These are phyloP conservation scores for Aspergillus ochraceus DNA, from an alignment of 2,329 filamentous ascomycete genomes.

Conservation along the genomic window DNA sequence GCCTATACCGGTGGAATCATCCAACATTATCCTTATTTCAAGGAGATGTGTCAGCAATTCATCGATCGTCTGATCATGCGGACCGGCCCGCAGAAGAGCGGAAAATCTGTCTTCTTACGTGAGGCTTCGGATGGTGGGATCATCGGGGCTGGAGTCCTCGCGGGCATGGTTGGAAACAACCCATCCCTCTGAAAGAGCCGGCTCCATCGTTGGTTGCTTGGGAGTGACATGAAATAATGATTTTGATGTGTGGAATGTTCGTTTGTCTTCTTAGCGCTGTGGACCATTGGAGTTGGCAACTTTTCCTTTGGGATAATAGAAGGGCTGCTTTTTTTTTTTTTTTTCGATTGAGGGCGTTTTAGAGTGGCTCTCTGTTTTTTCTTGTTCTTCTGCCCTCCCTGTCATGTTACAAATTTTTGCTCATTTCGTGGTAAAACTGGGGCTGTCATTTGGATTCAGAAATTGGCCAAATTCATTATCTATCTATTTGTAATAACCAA, in stretches of 20 bases:
- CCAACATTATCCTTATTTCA: constrained; percentile 73
- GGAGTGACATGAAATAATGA: constrained; percentile 10
- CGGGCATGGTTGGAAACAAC: constrained; percentile 45
- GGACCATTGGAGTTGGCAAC: constrained; percentile 4
- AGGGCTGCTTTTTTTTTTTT: constrained; percentile 1
- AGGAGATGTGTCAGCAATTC: constrained; percentile 67
- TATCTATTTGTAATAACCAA: not conserved
- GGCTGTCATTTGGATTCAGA: not conserved
- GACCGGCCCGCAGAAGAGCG: constrained; percentile 45
- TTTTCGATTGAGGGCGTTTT: constrained; percentile 2
- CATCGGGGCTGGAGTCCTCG: constrained; percentile 56
- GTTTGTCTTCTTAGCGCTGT: not conserved
- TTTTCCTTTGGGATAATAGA: constrained; percentile 9
- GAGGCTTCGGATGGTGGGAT: constrained; percentile 57
- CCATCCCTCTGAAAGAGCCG: not conserved
- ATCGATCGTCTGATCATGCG: constrained; percentile 58
- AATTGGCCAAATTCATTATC: not conserved
- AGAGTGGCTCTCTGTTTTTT: not conserved
- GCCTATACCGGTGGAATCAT: constrained; percentile 81
- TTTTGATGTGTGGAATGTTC: not conserved
- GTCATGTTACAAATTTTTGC: not conserved
- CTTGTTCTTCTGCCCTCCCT: not conserved
- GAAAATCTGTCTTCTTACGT: constrained; percentile 52
- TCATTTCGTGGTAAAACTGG: not conserved
- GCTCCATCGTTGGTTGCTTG: not conserved